Base-by-base conservation (phyloP, 1,139 yeast species). In the Yamadazyma trypodendri region DNA sequence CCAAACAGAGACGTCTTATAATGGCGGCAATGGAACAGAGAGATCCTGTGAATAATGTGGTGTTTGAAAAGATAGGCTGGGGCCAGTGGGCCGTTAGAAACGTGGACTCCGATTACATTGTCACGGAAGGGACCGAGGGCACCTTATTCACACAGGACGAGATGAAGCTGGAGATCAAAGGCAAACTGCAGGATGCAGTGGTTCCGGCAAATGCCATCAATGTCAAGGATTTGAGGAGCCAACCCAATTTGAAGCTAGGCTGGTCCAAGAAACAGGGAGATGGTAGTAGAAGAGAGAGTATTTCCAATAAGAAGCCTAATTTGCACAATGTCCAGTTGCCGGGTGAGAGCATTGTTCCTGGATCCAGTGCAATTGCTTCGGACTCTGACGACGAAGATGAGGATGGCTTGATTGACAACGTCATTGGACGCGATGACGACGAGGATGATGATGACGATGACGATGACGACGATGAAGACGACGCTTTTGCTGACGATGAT, bases 11-110 rank as follows among this genome's bases (percentile, higher is more conserved):
- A 54, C 72, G 97, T 43, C 72, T 90, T 42, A 89, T 90, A 28
- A 89, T 89, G 83, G 81, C 89, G 6, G 95, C 92, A 27, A 77
- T 90, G 65, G 96, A 88, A 52, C 75, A 68, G 44, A 52, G 55
- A 2, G 94, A 82, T 55, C 64, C 76, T 5, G 71, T 68, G 20
- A 77, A 82, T 41, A 70, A 73, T 41, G 80, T 81, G 28, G 78
- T 84, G 14, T 90, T 90, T 65, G 96, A 88, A 53, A 90, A 90
- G 65, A 89, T 89, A 29, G 97, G 97, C 18, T 90, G 97, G 97
- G 97, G 97, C 42, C 94, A 92, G 55, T 90, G 97, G 97, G 88
- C 90, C 20, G 95, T 90, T 6, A 72, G 81, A 42, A 64, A 71
- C 35, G 77, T 75, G 12, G 75, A 72, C 36, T 59, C 74, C 8